A percentile compares a stretch with the other conserved stretches of the same genome.
phyloP scores from a whole-genome alignment of 495 filamentous ascomycete genomes.

The Pyronema omphalodes region DNA sequence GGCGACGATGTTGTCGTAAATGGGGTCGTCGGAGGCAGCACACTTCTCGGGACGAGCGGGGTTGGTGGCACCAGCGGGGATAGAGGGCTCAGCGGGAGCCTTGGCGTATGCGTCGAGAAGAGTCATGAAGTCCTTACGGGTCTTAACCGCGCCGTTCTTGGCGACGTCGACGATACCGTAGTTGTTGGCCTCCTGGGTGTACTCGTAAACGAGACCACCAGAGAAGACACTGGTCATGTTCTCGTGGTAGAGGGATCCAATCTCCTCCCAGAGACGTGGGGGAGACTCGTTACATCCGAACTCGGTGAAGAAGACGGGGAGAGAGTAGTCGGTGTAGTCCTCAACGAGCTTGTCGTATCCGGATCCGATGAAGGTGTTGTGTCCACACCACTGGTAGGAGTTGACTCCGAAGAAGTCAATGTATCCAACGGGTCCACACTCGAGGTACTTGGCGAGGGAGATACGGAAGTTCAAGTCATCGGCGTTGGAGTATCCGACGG shows the following conservation, averaged over 20 bases:
- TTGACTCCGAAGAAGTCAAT: conserved; percentile 82
- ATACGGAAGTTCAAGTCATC: conserved; percentile 73
- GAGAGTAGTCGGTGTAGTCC: conserved; percentile 71
- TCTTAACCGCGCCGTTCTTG: conserved; percentile 39
- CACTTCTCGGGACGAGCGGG: conserved; percentile 14
- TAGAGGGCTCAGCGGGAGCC: conserved; percentile 5
- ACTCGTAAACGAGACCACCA: conserved; percentile 92
- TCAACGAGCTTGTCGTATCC: conserved; percentile 85
- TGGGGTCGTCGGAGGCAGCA: conserved; percentile 8
- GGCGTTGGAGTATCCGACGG: conserved; percentile 32
- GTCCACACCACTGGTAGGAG: conserved; percentile 91
- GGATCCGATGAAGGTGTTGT: conserved; percentile 54
- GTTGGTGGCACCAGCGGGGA: conserved; percentile 9
- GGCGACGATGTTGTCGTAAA: conserved; percentile 18
- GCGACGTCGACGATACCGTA: conserved; percentile 64
- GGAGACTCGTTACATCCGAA: conserved; percentile 76
- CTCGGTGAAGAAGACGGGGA: conserved; percentile 97
- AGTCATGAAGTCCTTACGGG: conserved; percentile 56
- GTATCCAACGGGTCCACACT: conserved; percentile 85
- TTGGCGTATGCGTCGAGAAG: conserved; percentile 32
- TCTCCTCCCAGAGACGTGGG: conserved; percentile 69
- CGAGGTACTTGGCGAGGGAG: conserved; percentile 84
- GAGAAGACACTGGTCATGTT: conserved; percentile 90
- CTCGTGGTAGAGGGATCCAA: conserved; percentile 57
- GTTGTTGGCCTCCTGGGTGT: conserved; percentile 53